These are phyloP conservation scores for Pseudogymnoascus sp. DNA, from an alignment of 2,329 filamentous ascomycete genomes.

Conservation along the genomic window DNA sequence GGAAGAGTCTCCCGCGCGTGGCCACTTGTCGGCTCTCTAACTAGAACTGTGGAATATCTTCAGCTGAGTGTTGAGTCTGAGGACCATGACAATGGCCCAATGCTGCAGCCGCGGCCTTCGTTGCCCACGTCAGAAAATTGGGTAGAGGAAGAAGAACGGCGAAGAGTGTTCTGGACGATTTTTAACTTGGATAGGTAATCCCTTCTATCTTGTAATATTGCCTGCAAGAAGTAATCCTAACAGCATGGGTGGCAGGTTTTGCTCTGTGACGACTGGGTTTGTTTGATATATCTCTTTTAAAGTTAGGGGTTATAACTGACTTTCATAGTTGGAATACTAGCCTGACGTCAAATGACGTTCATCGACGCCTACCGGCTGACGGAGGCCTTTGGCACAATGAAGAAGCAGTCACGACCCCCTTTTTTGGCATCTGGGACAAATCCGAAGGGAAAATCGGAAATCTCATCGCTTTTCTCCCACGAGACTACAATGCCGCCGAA, in stretches of 20 bases:
- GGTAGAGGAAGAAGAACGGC: constrained; percentile 38
- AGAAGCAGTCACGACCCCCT: constrained; percentile 33
- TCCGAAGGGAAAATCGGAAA: constrained; percentile 32
- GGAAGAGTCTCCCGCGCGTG: constrained; percentile 17
- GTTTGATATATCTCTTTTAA: background rate
- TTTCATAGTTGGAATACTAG: constrained; percentile 30
- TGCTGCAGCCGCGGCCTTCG: constrained; percentile 23
- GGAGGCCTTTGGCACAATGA: constrained; percentile 34
- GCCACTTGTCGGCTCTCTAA: constrained; percentile 21
- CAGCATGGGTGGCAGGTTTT: constrained; percentile 8
- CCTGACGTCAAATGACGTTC: constrained; percentile 27
- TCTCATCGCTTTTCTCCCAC: constrained; percentile 31
- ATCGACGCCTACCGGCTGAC: constrained; percentile 32
- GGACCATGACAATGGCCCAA: constrained; percentile 14
- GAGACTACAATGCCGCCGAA: constrained; percentile 16
- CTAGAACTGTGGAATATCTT: constrained; percentile 22
- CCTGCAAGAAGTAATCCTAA: background rate
- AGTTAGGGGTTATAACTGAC: background rate
- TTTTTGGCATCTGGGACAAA: constrained; percentile 38
- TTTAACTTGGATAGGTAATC: constrained; percentile 40
- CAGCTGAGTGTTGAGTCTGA: constrained; percentile 18
- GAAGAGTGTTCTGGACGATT: constrained; percentile 44
- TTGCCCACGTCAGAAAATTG: constrained; percentile 23
- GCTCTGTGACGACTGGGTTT: constrained; percentile 7
- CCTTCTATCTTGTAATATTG: constrained; percentile 24